Conservation (phyloP, 2,329 filamentous ascomycete genomes). For the Trichoderma afroharzianum region DNA sequence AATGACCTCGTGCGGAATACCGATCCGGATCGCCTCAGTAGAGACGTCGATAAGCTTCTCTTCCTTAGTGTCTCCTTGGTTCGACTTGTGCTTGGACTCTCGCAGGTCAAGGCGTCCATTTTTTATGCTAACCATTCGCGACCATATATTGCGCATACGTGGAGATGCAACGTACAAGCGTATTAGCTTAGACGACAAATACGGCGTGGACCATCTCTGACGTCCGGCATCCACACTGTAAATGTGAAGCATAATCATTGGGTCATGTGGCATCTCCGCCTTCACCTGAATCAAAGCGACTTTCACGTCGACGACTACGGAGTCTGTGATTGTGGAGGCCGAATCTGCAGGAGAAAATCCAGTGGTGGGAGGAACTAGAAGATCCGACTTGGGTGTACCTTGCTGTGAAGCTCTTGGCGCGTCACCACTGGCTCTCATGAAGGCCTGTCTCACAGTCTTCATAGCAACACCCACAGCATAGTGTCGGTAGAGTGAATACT, state of each 20-base stretch:
- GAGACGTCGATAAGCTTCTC: slow-evolving; percentile 82
- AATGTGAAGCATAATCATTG: slow-evolving; percentile 85
- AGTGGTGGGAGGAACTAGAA: slow-evolving; percentile 38
- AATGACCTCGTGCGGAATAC: slow-evolving; percentile 86
- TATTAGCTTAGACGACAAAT: slow-evolving; percentile 70
- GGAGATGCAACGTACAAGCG: slow-evolving; percentile 88
- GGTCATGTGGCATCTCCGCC: slow-evolving; percentile 81
- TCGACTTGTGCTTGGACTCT: slow-evolving; percentile 66
- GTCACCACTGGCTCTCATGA: slow-evolving; percentile 52
- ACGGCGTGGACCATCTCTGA: slow-evolving; percentile 84
- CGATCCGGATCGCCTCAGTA: slow-evolving; percentile 80
- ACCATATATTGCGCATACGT: slow-evolving; percentile 79
- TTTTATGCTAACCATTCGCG: slow-evolving; percentile 79
- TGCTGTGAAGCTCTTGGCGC: slow-evolving; percentile 32
- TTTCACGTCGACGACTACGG: slow-evolving; percentile 79
- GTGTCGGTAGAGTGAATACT: slow-evolving; percentile 91
- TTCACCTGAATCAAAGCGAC: slow-evolving; percentile 82
- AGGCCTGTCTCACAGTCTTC: slow-evolving; percentile 69
- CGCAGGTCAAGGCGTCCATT: slow-evolving; percentile 75
- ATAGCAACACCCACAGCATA: slow-evolving; percentile 82
- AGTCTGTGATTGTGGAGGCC: slow-evolving; percentile 49
- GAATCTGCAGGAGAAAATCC: slow-evolving; percentile 27
- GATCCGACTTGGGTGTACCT: slow-evolving; percentile 29
- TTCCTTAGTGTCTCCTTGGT: slow-evolving; percentile 55
- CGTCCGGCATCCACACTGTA: slow-evolving; percentile 78